phyloP scores from a whole-genome alignment of 2,329 filamentous ascomycete genomes.

The Colletotrichum eleusines region DNA sequence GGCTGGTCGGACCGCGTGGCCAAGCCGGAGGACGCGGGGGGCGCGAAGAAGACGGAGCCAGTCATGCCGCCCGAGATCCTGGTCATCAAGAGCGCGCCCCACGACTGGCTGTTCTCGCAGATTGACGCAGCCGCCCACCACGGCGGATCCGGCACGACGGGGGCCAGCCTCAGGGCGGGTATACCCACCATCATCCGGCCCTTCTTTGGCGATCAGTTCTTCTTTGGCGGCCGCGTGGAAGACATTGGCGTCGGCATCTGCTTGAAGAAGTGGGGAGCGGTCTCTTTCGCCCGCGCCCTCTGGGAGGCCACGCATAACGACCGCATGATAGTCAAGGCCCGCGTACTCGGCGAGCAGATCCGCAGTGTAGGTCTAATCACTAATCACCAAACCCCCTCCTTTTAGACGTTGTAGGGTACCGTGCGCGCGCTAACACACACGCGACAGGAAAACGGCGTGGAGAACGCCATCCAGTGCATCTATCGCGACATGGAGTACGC shows the following conservation, averaged over 20 bases:
- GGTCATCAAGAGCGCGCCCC: conserved; percentile 89
- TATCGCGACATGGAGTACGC: conserved; percentile 97
- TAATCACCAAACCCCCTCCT: not conserved
- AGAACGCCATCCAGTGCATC: conserved; percentile 88
- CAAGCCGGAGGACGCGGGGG: conserved; percentile 49
- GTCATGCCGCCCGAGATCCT: conserved; percentile 84
- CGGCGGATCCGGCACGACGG: conserved; percentile 93
- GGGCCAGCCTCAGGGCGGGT: conserved; percentile 89
- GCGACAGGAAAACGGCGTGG: conserved; percentile 86
- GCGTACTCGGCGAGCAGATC: conserved; percentile 85
- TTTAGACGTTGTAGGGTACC: not conserved
- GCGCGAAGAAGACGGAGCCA: conserved; percentile 67
- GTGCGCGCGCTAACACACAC: conserved; percentile 47
- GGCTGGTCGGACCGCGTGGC: conserved; percentile 89
- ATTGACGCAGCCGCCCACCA: conserved; percentile 96
- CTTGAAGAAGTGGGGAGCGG: conserved; percentile 90
- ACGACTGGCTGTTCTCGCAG: conserved; percentile 96
- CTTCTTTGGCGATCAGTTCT: conserved; percentile 98
- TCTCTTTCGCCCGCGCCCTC: conserved; percentile 83
- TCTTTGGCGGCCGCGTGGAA: conserved; percentile 90
- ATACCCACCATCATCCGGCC: conserved; percentile 95
- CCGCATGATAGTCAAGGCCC: conserved; percentile 90
- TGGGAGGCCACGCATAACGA: conserved; percentile 93
- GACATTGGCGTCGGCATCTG: conserved; percentile 93
- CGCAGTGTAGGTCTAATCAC: conserved; percentile 73